Evolutionary conservation across 2,329 filamentous ascomycete genomes (phyloP), one percentile per base, ranked within the genome.

Genomic region (Colletotrichum tamarilloi): DNA sequence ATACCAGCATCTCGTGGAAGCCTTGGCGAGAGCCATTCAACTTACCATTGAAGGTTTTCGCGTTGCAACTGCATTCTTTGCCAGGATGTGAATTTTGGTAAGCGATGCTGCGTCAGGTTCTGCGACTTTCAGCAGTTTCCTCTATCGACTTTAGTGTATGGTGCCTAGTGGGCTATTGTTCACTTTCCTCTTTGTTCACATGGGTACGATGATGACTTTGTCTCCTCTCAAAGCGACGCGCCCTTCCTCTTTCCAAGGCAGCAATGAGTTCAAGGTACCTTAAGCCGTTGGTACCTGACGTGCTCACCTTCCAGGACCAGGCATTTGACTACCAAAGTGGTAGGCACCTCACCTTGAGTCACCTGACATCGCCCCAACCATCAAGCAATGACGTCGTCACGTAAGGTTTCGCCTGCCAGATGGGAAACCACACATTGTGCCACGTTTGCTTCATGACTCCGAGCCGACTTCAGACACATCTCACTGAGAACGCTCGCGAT

Each of bases 361-460:
- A 73, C 67, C 67, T 73, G 71, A 73, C 71, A 55, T 22, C 67
- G 66, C 67, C 49, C 71, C 71, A 42, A 66, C 56, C 60, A 62
- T 60, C 32, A 53, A 65, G 67, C 71, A 70, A 73, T 73, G 71
- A 73, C 71, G 71, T 73, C 71, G 67, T 71, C 71, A 62, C 56
- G 56, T 71, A 73, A 73, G 67, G 71, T 71, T 66, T 64, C 62
- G 71, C 67, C 67, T 73, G 71, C 16, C 71, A 71, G 32, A 62
- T 56, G 70, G 71, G 67, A 71, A 71, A 73, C 67, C 46, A 66
- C 38, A 56, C 71, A 62, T 52, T 62, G 71, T 73, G 71, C 71
- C 71, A 73, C 67, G 62, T 73, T 35, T 73, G 71, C 67, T 71
- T 73, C 67, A 73, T 71, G 67, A 71, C 67, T 57, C 49, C 56